Evolutionary conservation across 805 yeast species (phyloP), one percentile per base, ranked within the genome.

Genomic region (Myxozyma vanderwaltii): DNA sequence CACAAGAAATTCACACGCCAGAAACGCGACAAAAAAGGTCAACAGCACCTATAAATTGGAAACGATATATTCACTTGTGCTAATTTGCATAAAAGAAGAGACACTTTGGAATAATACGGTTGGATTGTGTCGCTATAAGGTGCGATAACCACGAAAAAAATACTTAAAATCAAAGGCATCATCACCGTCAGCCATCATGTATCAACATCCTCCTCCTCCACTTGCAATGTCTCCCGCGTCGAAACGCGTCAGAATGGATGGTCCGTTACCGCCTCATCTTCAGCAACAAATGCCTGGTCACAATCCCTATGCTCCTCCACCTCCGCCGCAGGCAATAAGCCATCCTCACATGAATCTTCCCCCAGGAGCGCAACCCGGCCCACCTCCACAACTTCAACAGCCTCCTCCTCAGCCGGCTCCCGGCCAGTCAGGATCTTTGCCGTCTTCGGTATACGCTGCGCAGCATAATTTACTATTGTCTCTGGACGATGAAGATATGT

Each of bases 181-280:
- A 40, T 19, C 27, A 17, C 21, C 47, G 21, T 15, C 41, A 23
- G 7, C 33, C 23, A 29, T 24, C 23, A 60, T 60, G 63, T 60
- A 60, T 41, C 63, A 60, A 29, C 60, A 56, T 27, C 63, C 63
- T n/a, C 48, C 63, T 19, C 63, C 63, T 2, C 58, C 45, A 27
- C 36, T 51, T 57, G 57, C 63, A n/a, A 35, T 46, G 59, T 59
- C 63, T 44, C 63, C 63, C n/a, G 47, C 52, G 2, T 26, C 56
- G 26, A 59, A 59, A 40, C 63, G 63, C 31, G 31, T 56, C 52
- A 52, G 63, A 12, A 36, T 60, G 26, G 63, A 60, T 21, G 63
- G 56, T 13, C 53, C 63, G 3, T 12, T 44, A 36, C 52, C 46
- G 4, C 45, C 47, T 6, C 54, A 40, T 31, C 46, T 48, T 36